Base-by-base conservation (phyloP, 2,329 filamentous ascomycete species). In the Ceratocystis variospora region DNA sequence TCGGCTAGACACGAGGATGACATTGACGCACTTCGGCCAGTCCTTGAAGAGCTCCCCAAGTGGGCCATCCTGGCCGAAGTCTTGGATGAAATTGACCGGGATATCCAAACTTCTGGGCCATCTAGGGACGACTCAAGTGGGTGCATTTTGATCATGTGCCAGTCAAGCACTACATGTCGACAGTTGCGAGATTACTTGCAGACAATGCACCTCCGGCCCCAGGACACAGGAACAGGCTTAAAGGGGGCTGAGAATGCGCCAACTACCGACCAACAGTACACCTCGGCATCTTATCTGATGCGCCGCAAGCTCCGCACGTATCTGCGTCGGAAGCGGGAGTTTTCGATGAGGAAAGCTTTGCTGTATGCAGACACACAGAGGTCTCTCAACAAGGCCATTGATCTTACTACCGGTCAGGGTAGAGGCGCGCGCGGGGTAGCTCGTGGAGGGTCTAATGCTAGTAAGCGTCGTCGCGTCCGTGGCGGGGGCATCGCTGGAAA, bases 81-180 rank as follows among this genome's bases (percentile, higher is more conserved):
- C 0, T 77, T 99, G 3, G 87, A 93, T 69, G 94, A 99, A 75
- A 96, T 99, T 70, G 94, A 97, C 72, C 84, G 87, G 64, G 92
- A 96, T 72, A 80, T 90, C 17, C 94, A 95, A 73, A 87, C 95
- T 72, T 92, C 95, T 69, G 88, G 90, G 5, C 78, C 80, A 7
- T 77, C 81, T n/a, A 81, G 83, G 66, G 90, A 94, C 73, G 89
- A 91, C 71, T 96, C 91, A 0, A 96, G 91, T 72, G 89, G 89
- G n/a, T 90, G 89, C 1, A 90, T 96, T 62, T 78, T 99, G 44
- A 90, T 99, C 73, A 97, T 99, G 94, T 97, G 93, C 73, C 87
- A 87, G 31, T 93, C 96, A 71, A 85, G 89, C 66, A 85, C 86
- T 66, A 96, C 90, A 7, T 96, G 90, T 72, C 83, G 88, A 15